Base-by-base conservation (phyloP, 257 asterid genomes). In the Nicotiana tomentosiformis region DNA sequence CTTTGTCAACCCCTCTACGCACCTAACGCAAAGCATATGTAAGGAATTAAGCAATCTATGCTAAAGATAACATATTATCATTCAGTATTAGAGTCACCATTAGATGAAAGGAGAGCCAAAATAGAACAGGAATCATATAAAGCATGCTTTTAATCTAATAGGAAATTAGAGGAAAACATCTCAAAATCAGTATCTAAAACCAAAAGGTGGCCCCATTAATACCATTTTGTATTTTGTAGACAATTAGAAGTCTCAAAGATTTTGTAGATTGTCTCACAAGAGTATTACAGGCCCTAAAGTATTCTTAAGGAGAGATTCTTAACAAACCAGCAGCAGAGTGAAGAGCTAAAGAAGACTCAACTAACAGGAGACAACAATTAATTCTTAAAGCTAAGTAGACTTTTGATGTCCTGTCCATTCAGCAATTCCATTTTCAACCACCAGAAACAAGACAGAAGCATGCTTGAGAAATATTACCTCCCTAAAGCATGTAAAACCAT, bases 1-100 rank as follows among this genome's bases (percentile, higher is more conserved):
- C 98, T 91, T 85, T 89, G 89, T 93, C 99, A 29, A 83, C 91
- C 56, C 99, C 99, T 90, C 99, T 90, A 84, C 99, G 99, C 64
- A 95, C 99, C 99, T 95, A 85, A 70, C n/a, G 51, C 64, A 78
- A 89, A 81, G 80, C 82, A 80, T 87, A 84, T 29, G 37, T 72
- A 61, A 56, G 53, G 64, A 57, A 26, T 43, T 58, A 82, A 30
- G 84, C 77, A 66, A 86, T 66, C 81, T 74, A 74, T 26, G 62
- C 79, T 74, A 68, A 57, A 23, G 64, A 33, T 51, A 46, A 74
- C 62, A 74, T 12, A 72, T 23, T 33, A 74, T 46, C 51, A 26
- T 74, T 26, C 62, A 74, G 15, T 26, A 53, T 6, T 72, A 72
- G 61, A 72, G 37, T 74, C 43, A 26, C 43, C 64, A 26, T 74